Base-by-base conservation (phyloP, 2,329 filamentous ascomycete genomes). In the Claviceps capensis region DNA sequence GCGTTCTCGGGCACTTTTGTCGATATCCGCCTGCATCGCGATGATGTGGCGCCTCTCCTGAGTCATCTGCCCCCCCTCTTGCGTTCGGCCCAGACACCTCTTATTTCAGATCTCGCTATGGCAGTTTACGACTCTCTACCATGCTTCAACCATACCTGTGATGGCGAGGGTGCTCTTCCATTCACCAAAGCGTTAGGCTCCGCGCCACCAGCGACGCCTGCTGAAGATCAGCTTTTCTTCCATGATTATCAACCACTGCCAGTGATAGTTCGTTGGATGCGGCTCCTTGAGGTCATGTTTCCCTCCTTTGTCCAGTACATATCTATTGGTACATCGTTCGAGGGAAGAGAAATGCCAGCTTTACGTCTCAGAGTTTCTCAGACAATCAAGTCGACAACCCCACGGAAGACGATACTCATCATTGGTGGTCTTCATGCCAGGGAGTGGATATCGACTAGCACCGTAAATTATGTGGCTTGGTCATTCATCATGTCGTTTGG, bases 391-490 rank as follows among this genome's bases (percentile, higher is more conserved):
- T 60, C 69, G 2, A 62, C 66, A 4, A 61, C 63, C 13, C 75
- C 72, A 5, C 80, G 86, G 48, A 88, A 88, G 65, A 91, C 87
- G 0, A 81, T 95, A 52, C 72, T 95, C 49, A 73, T 98, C 19
- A 83, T 83, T 4, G 93, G 88, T 51, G 91, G 91, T 48, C 76
- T 86, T n/a, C 93, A 97, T 66, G 91, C 90, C 3, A 81, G 93
- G 40, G 93, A 98, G 72, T 98, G 93, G 93, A 95, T 98, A 58
- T 88, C 88, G 47, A 89, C 85, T 1, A 93, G 85, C 61, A 95
- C 89, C 0, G 88, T 94, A 50, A 94, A 85, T 61, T 97, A 95
- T 61, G 72, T 95, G 34, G 88, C 91, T 9, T 95, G 93, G 79
- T 86, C 81, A 16, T 76, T 97, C 47, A 86, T 95, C 60, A 90